Evolutionary conservation across 805 yeast genomes (phyloP).

Genomic region (Candida anglica): DNA sequence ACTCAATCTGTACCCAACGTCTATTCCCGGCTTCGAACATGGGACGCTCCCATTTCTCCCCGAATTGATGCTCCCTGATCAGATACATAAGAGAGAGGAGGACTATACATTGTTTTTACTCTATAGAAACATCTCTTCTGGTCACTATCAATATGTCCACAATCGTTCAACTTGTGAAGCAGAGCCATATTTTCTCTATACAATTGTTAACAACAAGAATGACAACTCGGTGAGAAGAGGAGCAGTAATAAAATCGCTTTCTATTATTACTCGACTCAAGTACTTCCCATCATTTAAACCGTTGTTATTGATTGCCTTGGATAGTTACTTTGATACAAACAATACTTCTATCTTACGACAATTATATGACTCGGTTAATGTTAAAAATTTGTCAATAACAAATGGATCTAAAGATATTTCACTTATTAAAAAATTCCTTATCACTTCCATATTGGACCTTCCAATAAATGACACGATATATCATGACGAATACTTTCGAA

Average conservation of each 20-base stretch:
- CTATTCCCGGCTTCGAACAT: slow-evolving; percentile 32
- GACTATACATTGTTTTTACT: slow-evolving; percentile 57
- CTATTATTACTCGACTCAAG: slow-evolving; percentile 51
- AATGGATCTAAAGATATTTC: slow-evolving; percentile 14
- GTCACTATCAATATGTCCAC: slow-evolving; percentile 35
- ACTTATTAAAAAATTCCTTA: slow-evolving; percentile 31
- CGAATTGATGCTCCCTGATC: slow-evolving; percentile 61
- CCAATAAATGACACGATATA: slow-evolving; percentile 40
- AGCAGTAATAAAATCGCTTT: slow-evolving; percentile 53
- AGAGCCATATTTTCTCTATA: slow-evolving; percentile 50
- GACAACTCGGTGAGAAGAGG: slow-evolving; percentile 51
- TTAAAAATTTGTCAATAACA: slow-evolving; percentile 20
- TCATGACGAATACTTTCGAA: slow-evolving; percentile 34
- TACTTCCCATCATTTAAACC: slow-evolving; percentile 60
- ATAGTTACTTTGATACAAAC: slow-evolving; percentile 34
- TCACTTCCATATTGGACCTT: slow-evolving; percentile 40
- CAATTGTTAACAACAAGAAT: slow-evolving; percentile 48
- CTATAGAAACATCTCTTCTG: slow-evolving; percentile 37
- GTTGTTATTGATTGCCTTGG: slow-evolving; percentile 49
- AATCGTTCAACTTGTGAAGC: slow-evolving; percentile 28
- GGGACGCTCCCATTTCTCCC: slow-evolving; percentile 36
- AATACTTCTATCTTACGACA: slow-evolving; percentile 17
- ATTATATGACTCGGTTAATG: slow-evolving; percentile 29
- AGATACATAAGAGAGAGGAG: slow-evolving; percentile 52
- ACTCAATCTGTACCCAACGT: slow-evolving; percentile 43